A percentile compares a stretch with the other conserved stretches of the same genome.
phyloP scores from a whole-genome alignment of 257 asterid genomes.

The Solanum chiquidenum region DNA sequence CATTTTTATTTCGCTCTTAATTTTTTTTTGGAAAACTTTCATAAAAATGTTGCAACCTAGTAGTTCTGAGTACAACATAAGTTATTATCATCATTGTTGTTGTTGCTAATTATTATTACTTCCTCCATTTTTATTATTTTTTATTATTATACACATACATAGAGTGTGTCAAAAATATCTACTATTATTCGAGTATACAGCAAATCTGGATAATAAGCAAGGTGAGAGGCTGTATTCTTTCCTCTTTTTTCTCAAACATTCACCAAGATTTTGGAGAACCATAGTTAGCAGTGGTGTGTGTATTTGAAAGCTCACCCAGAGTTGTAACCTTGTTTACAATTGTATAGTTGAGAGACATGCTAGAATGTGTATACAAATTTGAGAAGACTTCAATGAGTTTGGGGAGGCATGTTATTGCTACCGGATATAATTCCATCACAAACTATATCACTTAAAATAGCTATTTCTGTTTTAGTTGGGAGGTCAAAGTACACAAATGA shows the following conservation, averaged over 20 bases:
- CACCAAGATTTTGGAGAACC: neutral
- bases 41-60: neutral
- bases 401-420: neutral
- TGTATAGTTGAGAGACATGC: neutral
- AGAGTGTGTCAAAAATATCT: neutral
- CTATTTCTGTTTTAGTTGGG: neutral
- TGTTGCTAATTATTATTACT: neutral
- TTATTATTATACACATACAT: neutral
- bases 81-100: neutral
- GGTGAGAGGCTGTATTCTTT: neutral
- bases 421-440: neutral
- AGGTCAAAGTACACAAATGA: neutral
- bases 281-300: neutral
- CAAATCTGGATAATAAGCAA: neutral
- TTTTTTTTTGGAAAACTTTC: neutral
- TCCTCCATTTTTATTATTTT: neutral
- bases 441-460: neutral
- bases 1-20: neutral
- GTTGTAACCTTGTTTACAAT: neutral
- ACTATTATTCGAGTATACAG: neutral
- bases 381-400: neutral
- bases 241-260: neutral
- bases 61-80: neutral
- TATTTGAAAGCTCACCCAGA: neutral
- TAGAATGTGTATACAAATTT: neutral